A percentile compares a stretch with the other conserved stretches of the same genome.
Evolutionary conservation across 225 moss, liverwort and hornwort genomes (phyloP).

Genomic region (Sphagnum tenellum): DNA sequence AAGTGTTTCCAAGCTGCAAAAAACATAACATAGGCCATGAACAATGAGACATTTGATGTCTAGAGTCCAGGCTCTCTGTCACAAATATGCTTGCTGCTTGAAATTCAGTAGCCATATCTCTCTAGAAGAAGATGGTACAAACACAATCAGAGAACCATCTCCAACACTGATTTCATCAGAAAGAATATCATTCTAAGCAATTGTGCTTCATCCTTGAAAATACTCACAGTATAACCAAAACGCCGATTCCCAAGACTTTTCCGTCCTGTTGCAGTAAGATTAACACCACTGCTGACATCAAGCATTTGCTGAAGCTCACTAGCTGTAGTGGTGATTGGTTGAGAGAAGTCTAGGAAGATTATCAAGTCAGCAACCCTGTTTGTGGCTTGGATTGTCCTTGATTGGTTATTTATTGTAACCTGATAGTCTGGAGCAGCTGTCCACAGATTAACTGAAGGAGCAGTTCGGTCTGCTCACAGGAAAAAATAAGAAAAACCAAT

Average conservation of each 20-base stretch:
- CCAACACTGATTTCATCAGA: too few relatives aligned
- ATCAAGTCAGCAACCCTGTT: constrained; percentile 40
- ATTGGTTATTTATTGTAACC: constrained; percentile 38
- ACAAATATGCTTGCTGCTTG: too few relatives aligned
- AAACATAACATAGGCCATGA: not conserved
- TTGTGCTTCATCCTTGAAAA: too few relatives aligned
- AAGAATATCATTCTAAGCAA: too few relatives aligned
- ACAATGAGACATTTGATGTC: constrained; percentile 2
- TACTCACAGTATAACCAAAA: constrained; percentile 44
- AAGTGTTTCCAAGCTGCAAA: constrained; percentile 48
- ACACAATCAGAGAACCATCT: too few relatives aligned
- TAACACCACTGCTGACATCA: constrained; percentile 30
- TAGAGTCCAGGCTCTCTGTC: too few relatives aligned
- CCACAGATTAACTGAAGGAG: constrained; percentile 63
- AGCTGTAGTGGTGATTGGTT: constrained; percentile 31
- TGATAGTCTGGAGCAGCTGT: constrained; percentile 53
- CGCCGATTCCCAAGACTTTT: constrained; percentile 54
- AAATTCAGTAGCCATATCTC: too few relatives aligned
- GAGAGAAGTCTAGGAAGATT: constrained; percentile 68
- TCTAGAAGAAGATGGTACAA: too few relatives aligned
- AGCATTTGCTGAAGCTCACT: constrained; percentile 35
- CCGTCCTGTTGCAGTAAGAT: constrained; percentile 23
- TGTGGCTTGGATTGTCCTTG: constrained; percentile 59
- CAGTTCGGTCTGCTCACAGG: constrained; percentile 39
- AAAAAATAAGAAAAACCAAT: too few relatives aligned